Evolutionary conservation across 2,329 filamentous ascomycete species (phyloP).

Genomic region (Davidsoniella virescens): DNA sequence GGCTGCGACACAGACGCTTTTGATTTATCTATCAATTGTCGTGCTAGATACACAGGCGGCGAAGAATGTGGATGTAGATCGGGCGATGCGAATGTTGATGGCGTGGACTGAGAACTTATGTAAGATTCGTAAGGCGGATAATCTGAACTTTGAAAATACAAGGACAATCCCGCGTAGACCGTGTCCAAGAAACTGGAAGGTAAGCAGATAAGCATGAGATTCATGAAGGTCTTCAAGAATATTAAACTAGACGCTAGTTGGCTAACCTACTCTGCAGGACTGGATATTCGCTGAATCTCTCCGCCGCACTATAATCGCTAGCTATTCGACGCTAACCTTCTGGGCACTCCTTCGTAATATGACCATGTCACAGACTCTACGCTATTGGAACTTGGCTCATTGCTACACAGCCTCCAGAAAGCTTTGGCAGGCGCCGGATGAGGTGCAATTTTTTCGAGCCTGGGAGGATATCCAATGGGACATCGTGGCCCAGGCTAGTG

Average conservation of each 20-base stretch:
- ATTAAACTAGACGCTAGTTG: not conserved
- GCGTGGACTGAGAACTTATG: not conserved
- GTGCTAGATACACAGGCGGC: constrained; percentile 35
- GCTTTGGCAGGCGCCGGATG: constrained; percentile 8
- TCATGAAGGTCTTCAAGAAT: too few species aligned
- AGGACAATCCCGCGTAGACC: not conserved
- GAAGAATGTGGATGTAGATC: constrained; percentile 16
- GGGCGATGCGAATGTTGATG: constrained; percentile 3
- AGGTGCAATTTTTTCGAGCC: constrained; percentile 2
- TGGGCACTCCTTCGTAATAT: not conserved
- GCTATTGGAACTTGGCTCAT: constrained; percentile 1
- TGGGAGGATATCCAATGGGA: constrained; percentile 7
- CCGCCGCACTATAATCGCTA: constrained; percentile 2
- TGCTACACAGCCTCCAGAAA: constrained; percentile 6
- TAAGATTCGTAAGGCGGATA: not conserved
- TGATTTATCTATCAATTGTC: constrained; percentile 33
- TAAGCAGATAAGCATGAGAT: not conserved
- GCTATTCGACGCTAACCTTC: not conserved
- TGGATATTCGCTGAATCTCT: constrained; percentile 6
- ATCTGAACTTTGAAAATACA: not conserved
- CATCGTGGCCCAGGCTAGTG: not conserved
- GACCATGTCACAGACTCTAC: not conserved
- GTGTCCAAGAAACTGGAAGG: constrained; percentile 1
- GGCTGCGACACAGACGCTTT: constrained; percentile 30
- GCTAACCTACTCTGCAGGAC: not conserved